A percentile compares a stretch with the other conserved stretches of the same genome.
These are phyloP conservation scores for Sordariomycetes sp. DNA, from an alignment of 2,329 filamentous ascomycete genomes.

Conservation along the genomic window DNA sequence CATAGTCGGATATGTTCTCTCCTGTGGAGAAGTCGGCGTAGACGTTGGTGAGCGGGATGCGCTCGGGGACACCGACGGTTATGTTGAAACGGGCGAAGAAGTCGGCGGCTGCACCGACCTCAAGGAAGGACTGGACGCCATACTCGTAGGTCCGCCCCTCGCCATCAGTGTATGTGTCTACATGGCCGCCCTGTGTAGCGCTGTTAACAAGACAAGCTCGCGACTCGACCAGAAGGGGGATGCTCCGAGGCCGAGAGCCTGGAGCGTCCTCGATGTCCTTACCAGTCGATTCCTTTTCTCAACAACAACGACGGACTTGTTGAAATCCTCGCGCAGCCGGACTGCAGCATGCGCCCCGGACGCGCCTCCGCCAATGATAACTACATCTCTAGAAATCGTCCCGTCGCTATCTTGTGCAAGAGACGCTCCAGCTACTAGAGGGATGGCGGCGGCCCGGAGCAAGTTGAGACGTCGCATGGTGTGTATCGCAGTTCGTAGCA, in stretches of 20 bases:
- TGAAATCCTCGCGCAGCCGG: conserved; percentile 21
- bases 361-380: conserved; percentile 23
- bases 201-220: neutral
- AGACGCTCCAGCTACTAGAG: neutral
- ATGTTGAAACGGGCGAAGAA: conserved; percentile 35
- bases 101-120: conserved; percentile 24
- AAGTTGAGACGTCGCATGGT: neutral
- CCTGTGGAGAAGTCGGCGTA: conserved; percentile 27
- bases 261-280: conserved; percentile 3
- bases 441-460: neutral
- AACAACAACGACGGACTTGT: conserved; percentile 21
- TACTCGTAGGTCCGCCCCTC: conserved; percentile 21
- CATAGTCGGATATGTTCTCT: conserved; percentile 13
- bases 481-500: no score
- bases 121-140: conserved; percentile 24
- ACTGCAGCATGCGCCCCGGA: conserved; percentile 25
- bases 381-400: conserved; percentile 15
- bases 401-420: neutral
- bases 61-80: conserved; percentile 12
- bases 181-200: conserved; percentile 32
- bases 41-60: conserved; percentile 15
- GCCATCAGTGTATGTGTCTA: conserved; percentile 33
- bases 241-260: no score
- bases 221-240: no score
- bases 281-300: conserved; percentile 21